A percentile compares a stretch with the other conserved stretches of the same genome.
These are phyloP conservation scores for Stevia rebaudiana DNA, from an alignment of 140 eudicot species.

Conservation along the genomic window DNA sequence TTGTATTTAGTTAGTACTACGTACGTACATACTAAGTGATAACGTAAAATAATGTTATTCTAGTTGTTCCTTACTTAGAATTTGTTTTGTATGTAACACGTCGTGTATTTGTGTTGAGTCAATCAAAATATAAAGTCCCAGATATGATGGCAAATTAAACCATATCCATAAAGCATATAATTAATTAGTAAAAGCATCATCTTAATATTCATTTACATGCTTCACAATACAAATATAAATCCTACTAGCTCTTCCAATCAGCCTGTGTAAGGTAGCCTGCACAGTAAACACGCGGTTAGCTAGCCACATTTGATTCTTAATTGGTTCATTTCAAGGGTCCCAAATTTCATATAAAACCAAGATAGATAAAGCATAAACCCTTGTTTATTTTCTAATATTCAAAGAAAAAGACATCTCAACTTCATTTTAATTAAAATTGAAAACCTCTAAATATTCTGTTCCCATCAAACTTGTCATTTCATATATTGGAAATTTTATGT, in stretches of 20 bases:
- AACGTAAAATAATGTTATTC: neutral
- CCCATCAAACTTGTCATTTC: conserved; percentile 1
- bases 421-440: neutral
- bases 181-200: conserved; percentile 10
- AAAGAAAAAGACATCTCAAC: conserved; percentile 1
- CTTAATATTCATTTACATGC: conserved; percentile 21
- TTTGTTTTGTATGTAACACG: neutral
- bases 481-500: neutral
- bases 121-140: conserved; percentile 2
- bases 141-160: conserved; percentile 8
- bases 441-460: conserved; percentile 2
- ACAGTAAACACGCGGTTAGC: conserved; percentile 14
- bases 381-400: neutral
- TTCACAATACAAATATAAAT: conserved; percentile 23
- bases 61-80: neutral
- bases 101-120: neutral
- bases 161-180: neutral
- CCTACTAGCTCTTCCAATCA: conserved; percentile 23
- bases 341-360: conserved; percentile 7
- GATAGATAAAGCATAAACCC: neutral
- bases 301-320: neutral
- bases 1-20: too few relatives aligned
- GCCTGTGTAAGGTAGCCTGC: conserved; percentile 33
- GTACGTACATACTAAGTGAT: too few relatives aligned
- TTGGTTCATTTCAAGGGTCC: conserved; percentile 7